Evolutionary conservation across 1,284 basidiomycete species (phyloP).

Genomic region (Tranzscheliella williamsii): DNA sequence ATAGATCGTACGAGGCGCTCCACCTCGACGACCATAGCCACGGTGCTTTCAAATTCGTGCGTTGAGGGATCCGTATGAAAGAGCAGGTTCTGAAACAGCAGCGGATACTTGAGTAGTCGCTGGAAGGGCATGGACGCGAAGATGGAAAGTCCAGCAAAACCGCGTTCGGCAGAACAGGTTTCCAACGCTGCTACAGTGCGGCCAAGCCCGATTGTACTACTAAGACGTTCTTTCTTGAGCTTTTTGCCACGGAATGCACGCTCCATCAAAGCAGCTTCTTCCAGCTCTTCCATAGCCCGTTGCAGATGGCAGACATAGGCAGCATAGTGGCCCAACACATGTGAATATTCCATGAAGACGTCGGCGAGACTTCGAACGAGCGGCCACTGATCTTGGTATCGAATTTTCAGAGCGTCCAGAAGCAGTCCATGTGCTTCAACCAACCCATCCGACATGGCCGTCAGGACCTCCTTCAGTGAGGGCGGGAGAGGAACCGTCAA

Average conservation of each 20-base stretch:
- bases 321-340: constrained; percentile 47
- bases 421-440: constrained; percentile 42
- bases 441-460: constrained; percentile 42
- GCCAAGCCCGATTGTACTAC: constrained; percentile 48
- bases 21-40: constrained; percentile 94
- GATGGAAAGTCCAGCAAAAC: constrained; percentile 89
- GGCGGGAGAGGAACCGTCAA: constrained; percentile 42
- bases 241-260: constrained; percentile 49
- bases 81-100: constrained; percentile 88
- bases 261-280: constrained; percentile 54
- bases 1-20: constrained; percentile 92
- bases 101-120: constrained; percentile 90
- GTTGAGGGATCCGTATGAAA: constrained; percentile 87
- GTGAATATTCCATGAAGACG: constrained; percentile 43
- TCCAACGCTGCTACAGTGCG: constrained; percentile 67
- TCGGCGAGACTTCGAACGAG: constrained; percentile 51
- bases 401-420: constrained; percentile 43
- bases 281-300: constrained; percentile 46
- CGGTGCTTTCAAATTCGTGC: constrained; percentile 92
- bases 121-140: constrained; percentile 96
- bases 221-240: constrained; percentile 47
- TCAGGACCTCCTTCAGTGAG: constrained; percentile 41
- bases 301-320: constrained; percentile 51
- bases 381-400: constrained; percentile 56
- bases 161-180: constrained; percentile 76